Base-by-base conservation (phyloP, 2,329 filamentous ascomycete genomes). In the Monosporascus sp. region DNA sequence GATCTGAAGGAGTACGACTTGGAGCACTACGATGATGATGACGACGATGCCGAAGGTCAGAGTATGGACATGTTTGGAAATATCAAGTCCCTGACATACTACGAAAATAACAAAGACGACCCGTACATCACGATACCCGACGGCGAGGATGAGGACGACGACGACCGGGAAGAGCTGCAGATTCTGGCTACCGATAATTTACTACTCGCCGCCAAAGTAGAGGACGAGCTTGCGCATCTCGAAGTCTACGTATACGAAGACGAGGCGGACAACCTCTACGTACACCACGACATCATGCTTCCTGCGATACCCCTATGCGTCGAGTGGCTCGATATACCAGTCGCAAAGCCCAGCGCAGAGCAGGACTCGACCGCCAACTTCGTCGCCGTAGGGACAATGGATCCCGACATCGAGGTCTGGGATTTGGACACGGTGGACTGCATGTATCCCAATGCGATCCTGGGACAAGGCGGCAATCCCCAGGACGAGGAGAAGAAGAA, bases 271-370 rank as follows among this genome's bases (percentile, higher is more conserved):
- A 99, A 99, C 70, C 86, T 99, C 56, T 99, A 99, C 71, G 93
- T 99, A 24, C 94, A 99, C 75, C 94, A 99, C 80, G 94, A 99
- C 72, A 96, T 99, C 64, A 97, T 99, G 93, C 82, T 99, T 52
- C 94, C 94, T 35, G 93, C 93, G 24, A 96, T 99, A 67, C 94
- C 94, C 11, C 84, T 99, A 7, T 94, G 91, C 66, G 82, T 97
- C 41, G 94, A 99, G 75, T 99, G 94, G 94, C 75, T 99, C 45
- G 90, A 97, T 69, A 80, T 96, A 52, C 87, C 91, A n/a, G 91
- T 96, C 37, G 87, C 88, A 60, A 90, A 91, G 69, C 72, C 78
- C 11, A 75, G 71, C 46, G 74, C 79, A 5, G 81, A 82, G 43
- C 82, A 82, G 56, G 84, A 88, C 58, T 78, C 82, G 24, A 81